A percentile compares a stretch with the other conserved stretches of the same genome.
Evolutionary conservation across 305 asterid genomes (phyloP).

Genomic region (Fraxinus ornus): DNA sequence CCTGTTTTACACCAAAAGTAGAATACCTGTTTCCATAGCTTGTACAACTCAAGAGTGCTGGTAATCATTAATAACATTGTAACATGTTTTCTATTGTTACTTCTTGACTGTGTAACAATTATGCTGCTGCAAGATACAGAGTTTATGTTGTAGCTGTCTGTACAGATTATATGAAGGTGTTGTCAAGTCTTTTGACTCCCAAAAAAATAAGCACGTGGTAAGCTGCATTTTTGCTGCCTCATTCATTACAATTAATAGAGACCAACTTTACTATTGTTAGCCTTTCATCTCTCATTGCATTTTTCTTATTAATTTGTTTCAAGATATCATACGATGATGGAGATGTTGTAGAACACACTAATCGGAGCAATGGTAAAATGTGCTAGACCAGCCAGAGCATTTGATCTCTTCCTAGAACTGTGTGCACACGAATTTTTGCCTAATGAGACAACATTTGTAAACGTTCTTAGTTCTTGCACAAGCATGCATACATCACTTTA

Average conservation of each 20-base stretch:
- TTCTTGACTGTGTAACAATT: background rate
- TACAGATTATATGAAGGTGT: conserved; percentile 81
- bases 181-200: conserved; percentile 56
- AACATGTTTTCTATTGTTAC: background rate
- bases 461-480: conserved; percentile 42
- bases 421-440: conserved; percentile 33
- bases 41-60: background rate
- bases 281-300: conserved; percentile 11
- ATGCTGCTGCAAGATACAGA: background rate
- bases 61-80: background rate
- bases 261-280: background rate
- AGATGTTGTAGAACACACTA: conserved; percentile 67
- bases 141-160: background rate
- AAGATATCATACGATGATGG: conserved; percentile 85
- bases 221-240: conserved; percentile 27
- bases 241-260: conserved; percentile 12
- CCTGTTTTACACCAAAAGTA: background rate
- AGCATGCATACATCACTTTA: conserved; percentile 27
- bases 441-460: conserved; percentile 37
- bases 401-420: conserved; percentile 35
- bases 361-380: conserved; percentile 40
- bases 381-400: conserved; percentile 34
- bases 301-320: conserved; percentile 18
- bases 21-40: conserved; percentile 2
- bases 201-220: conserved; percentile 82